Base-by-base conservation (phyloP, 345 rosid genomes). In the Chamaenerion angustifolium region DNA sequence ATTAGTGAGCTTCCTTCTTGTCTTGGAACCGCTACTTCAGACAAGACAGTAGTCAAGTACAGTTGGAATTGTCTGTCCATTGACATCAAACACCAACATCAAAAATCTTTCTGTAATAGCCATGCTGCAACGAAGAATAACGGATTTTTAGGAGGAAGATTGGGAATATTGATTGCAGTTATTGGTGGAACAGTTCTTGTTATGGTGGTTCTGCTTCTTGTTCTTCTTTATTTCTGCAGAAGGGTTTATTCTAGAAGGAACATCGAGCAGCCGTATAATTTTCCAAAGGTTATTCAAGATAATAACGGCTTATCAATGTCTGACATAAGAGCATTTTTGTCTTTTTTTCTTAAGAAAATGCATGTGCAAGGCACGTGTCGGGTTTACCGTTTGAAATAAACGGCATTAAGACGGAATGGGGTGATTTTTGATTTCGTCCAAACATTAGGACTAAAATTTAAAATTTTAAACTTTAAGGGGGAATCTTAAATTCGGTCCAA, bases 1-100 rank as follows among this genome's bases (percentile, higher is more conserved):
- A 61, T 44, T 16, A 96, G 98, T 56, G 65, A 49, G 43, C 78
- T 80, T 72, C 96, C 98, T 18, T 68, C 79, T 58, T 92, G 98
- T 75, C 67, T 87, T 68, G 72, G 77, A 27, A 57, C 69, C 16
- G 54, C 54, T 46, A 55, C 59, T 47, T 77, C 82, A 4, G 88
- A 66, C 49, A 80, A 78, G 56, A 65, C 71, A 49, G 80, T 70
- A 47, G 93, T 82, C 23, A 83, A 69, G 60, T 71, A 62, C 60
- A 61, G 78, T 45, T 80, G 95, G 45, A 92, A 92, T 44, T 92
- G 98, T 67, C 75, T 92, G 60, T 78, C 89, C 40, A 41, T 60
- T 48, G 73, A 60, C 27, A 63, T 41, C 46, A 71, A 69, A 66
- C 58, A 71, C 55, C 96, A 87, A 74, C 83, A 71, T 65, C 73